phyloP scores from a whole-genome alignment of 2,329 filamentous ascomycete genomes.

The Aspergillus sp. region DNA sequence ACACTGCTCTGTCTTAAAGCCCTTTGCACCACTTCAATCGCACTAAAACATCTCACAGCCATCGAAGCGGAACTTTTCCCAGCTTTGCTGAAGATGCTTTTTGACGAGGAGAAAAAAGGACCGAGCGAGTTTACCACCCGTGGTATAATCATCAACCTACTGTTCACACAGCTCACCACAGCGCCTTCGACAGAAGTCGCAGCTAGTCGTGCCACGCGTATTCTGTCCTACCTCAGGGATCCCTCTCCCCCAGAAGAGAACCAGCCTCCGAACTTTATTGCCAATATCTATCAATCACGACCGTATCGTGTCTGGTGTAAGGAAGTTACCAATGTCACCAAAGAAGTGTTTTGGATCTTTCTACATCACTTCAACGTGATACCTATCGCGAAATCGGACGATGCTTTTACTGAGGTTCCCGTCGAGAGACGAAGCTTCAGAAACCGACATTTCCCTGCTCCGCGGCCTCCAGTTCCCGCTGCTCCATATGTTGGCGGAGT shows the following conservation, averaged over 20 bases:
- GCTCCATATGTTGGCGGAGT: slow-evolving; percentile 95
- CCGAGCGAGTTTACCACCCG: slow-evolving; percentile 95
- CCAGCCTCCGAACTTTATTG: slow-evolving; percentile 76
- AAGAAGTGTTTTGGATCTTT: slow-evolving; percentile 99
- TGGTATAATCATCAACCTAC: slow-evolving; percentile 78
- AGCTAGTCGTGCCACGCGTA: slow-evolving; percentile 59
- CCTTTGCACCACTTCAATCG: slow-evolving; percentile 83
- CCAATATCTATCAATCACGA: slow-evolving; percentile 79
- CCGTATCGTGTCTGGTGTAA: slow-evolving; percentile 94
- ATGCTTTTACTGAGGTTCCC: slow-evolving; percentile 20
- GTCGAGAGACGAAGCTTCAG: slow-evolving; percentile 23
- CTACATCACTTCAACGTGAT: slow-evolving; percentile 89
- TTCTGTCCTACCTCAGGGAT: slow-evolving; percentile 76
- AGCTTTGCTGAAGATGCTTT: slow-evolving; percentile 79
- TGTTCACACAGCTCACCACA: slow-evolving; percentile 81
- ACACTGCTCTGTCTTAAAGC: slow-evolving; percentile 90
- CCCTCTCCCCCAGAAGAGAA: slow-evolving; percentile 70
- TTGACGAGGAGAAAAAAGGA: slow-evolving; percentile 96
- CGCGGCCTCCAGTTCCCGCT: slow-evolving; percentile 83
- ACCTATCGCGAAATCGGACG: slow-evolving; percentile 40
- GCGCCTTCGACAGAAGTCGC: slow-evolving; percentile 59
- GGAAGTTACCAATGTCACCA: slow-evolving; percentile 86
- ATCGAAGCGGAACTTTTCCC: slow-evolving; percentile 82
- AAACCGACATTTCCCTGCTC: slow-evolving; percentile 72
- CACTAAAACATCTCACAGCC: slow-evolving; percentile 72